Percentiles rank a stretch among this genome's conserved stretches.
Evolutionary conservation across 2,329 filamentous ascomycete genomes (phyloP).

Genomic region (Diplodia mutila): DNA sequence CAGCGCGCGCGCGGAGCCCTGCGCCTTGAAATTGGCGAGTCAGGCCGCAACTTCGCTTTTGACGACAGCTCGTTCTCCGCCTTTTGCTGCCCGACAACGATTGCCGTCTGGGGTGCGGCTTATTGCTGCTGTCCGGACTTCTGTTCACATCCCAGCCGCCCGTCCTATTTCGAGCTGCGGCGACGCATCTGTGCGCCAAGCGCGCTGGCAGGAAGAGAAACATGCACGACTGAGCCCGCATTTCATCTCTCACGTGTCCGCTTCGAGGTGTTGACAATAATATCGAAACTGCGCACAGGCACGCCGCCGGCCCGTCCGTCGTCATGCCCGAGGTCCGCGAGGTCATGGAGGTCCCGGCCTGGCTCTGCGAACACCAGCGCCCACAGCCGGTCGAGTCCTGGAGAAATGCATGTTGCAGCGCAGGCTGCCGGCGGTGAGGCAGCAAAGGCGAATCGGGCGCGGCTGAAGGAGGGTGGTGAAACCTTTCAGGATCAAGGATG

Average conservation of each 20-base stretch:
- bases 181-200: background rate
- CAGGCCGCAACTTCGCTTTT: slow-evolving; percentile 8
- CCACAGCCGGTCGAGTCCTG: slow-evolving; percentile 2
- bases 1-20: slow-evolving; percentile 19
- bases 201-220: background rate
- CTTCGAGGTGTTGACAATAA: slow-evolving; percentile 14
- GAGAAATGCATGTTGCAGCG: slow-evolving; percentile 20
- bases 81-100: slow-evolving; percentile 4
- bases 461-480: slow-evolving; percentile 22
- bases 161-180: slow-evolving; percentile 14
- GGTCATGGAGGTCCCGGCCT: background rate
- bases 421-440: slow-evolving; percentile 20
- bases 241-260: slow-evolving; percentile 21
- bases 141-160: background rate
- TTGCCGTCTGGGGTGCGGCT: background rate
- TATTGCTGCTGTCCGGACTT: background rate
- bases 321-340: background rate
- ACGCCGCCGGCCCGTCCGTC: background rate
- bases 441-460: slow-evolving; percentile 1
- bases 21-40: background rate
- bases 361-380: slow-evolving; percentile 7
- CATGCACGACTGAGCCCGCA: slow-evolving; percentile 13
- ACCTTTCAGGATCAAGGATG: slow-evolving; percentile 21
- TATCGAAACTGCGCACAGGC: slow-evolving; percentile 8
- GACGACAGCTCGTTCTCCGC: slow-evolving; percentile 5